phyloP scores from a whole-genome alignment of 257 asterid genomes.

The Lithospermum erythrorhizon region DNA sequence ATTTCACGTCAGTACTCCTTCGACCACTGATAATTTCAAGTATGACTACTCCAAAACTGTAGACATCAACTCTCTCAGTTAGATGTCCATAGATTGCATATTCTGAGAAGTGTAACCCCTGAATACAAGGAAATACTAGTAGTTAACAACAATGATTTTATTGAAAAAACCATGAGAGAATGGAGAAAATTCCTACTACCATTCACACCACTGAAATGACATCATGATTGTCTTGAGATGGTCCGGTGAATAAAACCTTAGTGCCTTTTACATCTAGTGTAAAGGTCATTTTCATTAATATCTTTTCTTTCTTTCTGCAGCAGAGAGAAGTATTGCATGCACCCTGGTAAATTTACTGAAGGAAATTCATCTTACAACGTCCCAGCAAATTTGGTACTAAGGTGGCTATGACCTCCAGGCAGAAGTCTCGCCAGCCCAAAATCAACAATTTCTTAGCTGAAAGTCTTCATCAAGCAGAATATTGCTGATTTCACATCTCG shows the following conservation, averaged over 20 bases:
- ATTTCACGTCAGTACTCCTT: slow-evolving; percentile 33
- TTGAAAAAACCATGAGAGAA: not conserved
- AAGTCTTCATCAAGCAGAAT: slow-evolving; percentile 53
- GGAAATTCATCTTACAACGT: slow-evolving; percentile 44
- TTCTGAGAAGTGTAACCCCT: slow-evolving; percentile 86
- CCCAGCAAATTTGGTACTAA: slow-evolving; percentile 85
- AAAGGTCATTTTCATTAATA: no score
- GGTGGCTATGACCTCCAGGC: slow-evolving; percentile 64
- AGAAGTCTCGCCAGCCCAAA: slow-evolving; percentile 72
- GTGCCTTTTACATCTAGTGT: no score
- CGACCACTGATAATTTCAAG: slow-evolving; percentile 70
- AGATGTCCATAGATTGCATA: slow-evolving; percentile 72
- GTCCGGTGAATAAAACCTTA: no score
- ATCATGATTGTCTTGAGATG: no score
- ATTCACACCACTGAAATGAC: no score
- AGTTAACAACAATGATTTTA: not conserved
- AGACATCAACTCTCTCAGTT: slow-evolving; percentile 71
- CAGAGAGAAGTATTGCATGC: no score
- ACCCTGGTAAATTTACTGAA: no score
- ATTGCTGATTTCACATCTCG: slow-evolving; percentile 65
- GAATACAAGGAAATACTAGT: not conserved
- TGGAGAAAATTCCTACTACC: no score
- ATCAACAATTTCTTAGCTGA: slow-evolving; percentile 64
- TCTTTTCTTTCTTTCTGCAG: no score
- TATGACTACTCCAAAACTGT: slow-evolving; percentile 68